Conservation (phyloP, 148 eudicot species). For the Agrostemma githago region DNA sequence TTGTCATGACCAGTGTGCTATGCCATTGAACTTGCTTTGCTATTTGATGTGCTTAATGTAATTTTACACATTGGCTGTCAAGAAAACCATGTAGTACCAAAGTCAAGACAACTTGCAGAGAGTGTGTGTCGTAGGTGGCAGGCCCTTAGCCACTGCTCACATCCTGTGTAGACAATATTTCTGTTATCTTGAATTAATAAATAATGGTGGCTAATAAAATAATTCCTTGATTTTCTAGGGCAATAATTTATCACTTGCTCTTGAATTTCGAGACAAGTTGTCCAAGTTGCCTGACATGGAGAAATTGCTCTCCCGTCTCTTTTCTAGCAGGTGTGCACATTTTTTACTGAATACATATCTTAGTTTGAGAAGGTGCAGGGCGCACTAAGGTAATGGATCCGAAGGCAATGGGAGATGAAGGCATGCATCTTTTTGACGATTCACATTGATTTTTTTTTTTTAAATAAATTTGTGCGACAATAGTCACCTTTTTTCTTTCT, state of each 20-base stretch:
- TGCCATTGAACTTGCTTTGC: not conserved
- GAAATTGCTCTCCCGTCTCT: slow-evolving; percentile 77
- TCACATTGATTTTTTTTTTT: too few relatives aligned
- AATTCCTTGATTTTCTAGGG: slow-evolving; percentile 38
- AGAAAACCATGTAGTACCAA: not conserved
- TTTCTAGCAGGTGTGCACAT: slow-evolving; percentile 65
- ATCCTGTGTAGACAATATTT: not conserved
- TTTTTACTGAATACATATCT: not conserved
- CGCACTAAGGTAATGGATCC: too few relatives aligned
- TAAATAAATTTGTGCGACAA: too few relatives aligned
- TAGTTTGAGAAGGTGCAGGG: too few relatives aligned
- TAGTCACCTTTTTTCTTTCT: too few relatives aligned
- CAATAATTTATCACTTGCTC: slow-evolving; percentile 48
- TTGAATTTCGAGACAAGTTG: slow-evolving; percentile 78
- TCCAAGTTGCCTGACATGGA: slow-evolving; percentile 90
- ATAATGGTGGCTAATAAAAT: slow-evolving; percentile 27
- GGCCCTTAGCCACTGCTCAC: not conserved
- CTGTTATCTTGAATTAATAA: not conserved
- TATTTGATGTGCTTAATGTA: not conserved
- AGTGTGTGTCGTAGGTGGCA: not conserved
- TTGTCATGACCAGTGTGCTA: not conserved
- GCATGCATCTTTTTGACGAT: too few relatives aligned
- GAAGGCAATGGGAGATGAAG: too few relatives aligned
- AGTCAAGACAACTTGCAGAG: not conserved
- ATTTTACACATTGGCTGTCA: not conserved